Base-by-base conservation (phyloP, 2,329 filamentous ascomycete genomes). In the Cytospora schulzeri region DNA sequence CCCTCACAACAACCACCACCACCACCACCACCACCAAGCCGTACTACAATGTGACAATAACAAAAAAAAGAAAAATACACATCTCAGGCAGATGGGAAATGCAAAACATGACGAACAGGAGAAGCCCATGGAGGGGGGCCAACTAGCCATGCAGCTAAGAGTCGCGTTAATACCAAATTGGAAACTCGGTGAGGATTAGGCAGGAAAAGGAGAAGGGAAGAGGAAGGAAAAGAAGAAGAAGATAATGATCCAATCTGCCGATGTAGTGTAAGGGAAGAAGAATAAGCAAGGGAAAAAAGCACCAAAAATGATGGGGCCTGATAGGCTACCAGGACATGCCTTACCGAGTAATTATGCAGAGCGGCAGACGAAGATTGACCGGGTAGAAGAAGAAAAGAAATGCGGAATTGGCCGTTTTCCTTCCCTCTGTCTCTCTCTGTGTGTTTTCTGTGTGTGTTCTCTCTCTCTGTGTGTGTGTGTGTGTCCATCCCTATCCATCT, bases 1-100 rank as follows among this genome's bases (percentile, higher is more conserved):
- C 61, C 61, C n/a, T n/a, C n/a, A n/a, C n/a, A n/a, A n/a, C n/a
- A n/a, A 57, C 52, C n/a, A 41, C 19, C 17, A 28, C 38, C 28
- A 22, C n/a, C n/a, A 48, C 61, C 61, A 57, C 52, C n/a, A 41
- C 19, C 17, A 28, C 38, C 28, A 22, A 38, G 38, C 57, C 35
- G 22, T 26, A 19, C 57, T 33, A 51, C 15, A 35, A 19, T 50
- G 38, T 51, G 60, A 56, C 38, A 52, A 55, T 52, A 35, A 33
- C 50, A 11, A 11, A 33, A 33, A 1, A 38, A n/a, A n/a, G n/a
- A n/a, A n/a, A n/a, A n/a, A n/a, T n/a, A n/a, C n/a, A n/a, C n/a
- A n/a, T n/a, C 17, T 38, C 5, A 38, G 35, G 38, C 38, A 45
- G 38, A 45, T 45, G 38, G 41, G 19, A 24, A 22, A 24, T 48